Evolutionary conservation across 2,329 filamentous ascomycete species (phyloP), one percentile per base, ranked within the genome.

Genomic region (Neopestalotiopsis clavispora): DNA sequence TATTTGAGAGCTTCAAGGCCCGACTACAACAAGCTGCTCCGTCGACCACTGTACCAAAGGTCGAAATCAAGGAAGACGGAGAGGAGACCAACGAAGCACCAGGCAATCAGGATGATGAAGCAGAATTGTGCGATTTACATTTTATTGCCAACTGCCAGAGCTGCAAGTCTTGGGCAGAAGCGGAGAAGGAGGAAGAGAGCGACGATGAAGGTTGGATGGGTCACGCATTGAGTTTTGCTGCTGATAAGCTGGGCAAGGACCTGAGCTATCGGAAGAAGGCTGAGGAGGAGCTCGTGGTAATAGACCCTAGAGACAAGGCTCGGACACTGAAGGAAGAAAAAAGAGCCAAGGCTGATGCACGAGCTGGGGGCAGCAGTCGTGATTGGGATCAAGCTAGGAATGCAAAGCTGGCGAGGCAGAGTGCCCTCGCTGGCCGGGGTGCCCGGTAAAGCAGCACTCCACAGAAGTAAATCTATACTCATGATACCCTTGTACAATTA

Each of bases 111-210:
- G 91, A 91, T 2, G 89, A 92, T 52, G 94, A 97, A 78, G 91
- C 90, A 2, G 87, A 87, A 64, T 85, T 97, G 4, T 99, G 96
- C 77, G 96, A 98, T 78, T 83, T 99, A 45, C 96, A 99, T 79
- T 99, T 98, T 80, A 97, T 99, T 71, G 93, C 92, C 63, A 93
- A 97, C 75, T 99, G 96, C 79, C 94, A 97, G 78, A 97, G 94
- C 59, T 98, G 96, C 79, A 90, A 89, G 69, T 89, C 91, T 0
- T 97, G 95, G 94, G 92, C 97, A 75, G 87, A 90, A 74, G 85
- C 84, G 38, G 76, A 70, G 56, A 88, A 85, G 3, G 84, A 85
- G 13, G 84, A 86, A 28, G 88, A 91, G 3, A 87, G 85, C 73
- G 87, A 89, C 69, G 89, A 89, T 63, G 85, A 88, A 63, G 91